phyloP scores from a whole-genome alignment of 1,139 yeast genomes.

The Blastobotrys illinoisensis region DNA sequence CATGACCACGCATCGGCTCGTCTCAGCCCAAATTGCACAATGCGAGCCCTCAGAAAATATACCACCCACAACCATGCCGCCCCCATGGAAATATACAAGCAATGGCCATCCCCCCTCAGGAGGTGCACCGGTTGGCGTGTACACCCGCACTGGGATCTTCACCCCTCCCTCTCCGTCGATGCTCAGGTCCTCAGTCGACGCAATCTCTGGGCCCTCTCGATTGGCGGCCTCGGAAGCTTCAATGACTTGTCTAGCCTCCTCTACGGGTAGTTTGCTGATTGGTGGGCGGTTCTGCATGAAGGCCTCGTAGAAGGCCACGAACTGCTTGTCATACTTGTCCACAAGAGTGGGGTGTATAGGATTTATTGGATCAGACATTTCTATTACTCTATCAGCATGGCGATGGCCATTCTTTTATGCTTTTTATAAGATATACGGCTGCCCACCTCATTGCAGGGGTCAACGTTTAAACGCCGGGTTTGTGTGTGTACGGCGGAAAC shows the following conservation, averaged over 20 bases:
- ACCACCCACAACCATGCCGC: conserved; percentile 11
- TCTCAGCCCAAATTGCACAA: conserved; percentile 7
- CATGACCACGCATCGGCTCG: conserved; percentile 8
- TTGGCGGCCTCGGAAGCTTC: not conserved
- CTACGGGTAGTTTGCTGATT: not conserved
- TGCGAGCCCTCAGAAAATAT: conserved; percentile 5
- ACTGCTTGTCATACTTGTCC: not conserved
- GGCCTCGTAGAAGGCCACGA: not conserved
- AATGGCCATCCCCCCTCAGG: conserved; percentile 13
- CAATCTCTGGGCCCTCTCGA: not conserved
- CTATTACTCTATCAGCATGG: not conserved
- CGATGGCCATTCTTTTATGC: not conserved
- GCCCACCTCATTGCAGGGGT: not conserved
- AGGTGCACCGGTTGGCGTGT: conserved; percentile 4
- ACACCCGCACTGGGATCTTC: conserved; percentile 1
- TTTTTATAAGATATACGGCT: not conserved
- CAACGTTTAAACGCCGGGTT: no score
- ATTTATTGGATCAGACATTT: not conserved
- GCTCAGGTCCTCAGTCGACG: not conserved
- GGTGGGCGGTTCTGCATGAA: conserved; percentile 1
- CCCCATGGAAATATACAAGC: conserved; percentile 10
- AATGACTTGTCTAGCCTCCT: not conserved
- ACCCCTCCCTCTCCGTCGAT: not conserved
- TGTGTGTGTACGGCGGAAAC: no score
- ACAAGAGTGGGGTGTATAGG: not conserved